These are phyloP conservation scores for Solanum microdontum DNA, from an alignment of 257 asterid genomes.

Conservation along the genomic window DNA sequence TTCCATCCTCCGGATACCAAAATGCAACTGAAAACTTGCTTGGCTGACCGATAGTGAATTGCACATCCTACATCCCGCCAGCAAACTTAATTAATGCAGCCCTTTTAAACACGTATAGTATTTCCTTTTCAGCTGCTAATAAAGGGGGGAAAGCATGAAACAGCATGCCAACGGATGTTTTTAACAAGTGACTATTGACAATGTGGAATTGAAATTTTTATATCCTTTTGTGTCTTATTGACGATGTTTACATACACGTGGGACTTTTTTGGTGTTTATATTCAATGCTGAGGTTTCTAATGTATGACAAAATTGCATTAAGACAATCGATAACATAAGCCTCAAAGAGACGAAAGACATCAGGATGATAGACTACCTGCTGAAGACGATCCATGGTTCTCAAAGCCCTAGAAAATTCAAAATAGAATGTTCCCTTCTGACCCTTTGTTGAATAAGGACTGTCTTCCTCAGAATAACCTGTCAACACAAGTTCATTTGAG, in stretches of 20 bases:
- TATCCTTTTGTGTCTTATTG: neutral
- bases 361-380: slow-evolving; percentile 34
- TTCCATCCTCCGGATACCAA: slow-evolving; percentile 64
- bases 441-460: slow-evolving; percentile 63
- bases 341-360: neutral
- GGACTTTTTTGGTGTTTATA: neutral
- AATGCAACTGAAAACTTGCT: slow-evolving; percentile 71
- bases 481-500: neutral
- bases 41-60: slow-evolving; percentile 51
- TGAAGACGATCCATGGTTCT: slow-evolving; percentile 82
- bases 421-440: slow-evolving; percentile 62
- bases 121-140: neutral
- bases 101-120: neutral
- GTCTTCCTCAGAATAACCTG: slow-evolving; percentile 65
- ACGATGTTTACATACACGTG: neutral
- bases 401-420: slow-evolving; percentile 71
- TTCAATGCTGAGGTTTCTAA: neutral
- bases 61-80: slow-evolving; percentile 47
- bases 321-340: neutral
- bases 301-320: neutral
- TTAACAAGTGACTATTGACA: neutral
- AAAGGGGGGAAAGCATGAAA: neutral
- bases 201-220: neutral
- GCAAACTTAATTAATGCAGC: neutral
- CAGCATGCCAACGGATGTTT: neutral